These are phyloP conservation scores for Fraxinus sp. DNA, from an alignment of 305 asterid genomes.

Conservation along the genomic window DNA sequence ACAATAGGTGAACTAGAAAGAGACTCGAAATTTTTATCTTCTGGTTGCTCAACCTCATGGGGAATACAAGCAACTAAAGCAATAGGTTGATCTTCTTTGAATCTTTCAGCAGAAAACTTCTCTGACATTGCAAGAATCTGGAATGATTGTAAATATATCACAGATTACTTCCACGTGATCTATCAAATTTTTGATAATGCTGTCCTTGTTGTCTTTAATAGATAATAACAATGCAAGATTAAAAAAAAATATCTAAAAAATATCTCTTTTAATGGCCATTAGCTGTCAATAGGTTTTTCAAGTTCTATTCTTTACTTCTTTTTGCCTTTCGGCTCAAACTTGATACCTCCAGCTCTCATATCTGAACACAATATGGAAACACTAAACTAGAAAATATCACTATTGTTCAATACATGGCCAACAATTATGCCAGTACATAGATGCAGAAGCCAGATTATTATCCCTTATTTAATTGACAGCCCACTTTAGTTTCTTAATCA, in stretches of 20 bases:
- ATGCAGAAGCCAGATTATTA: background rate
- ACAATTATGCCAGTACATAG: background rate
- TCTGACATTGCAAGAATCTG: slow-evolving; percentile 44
- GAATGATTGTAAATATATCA: background rate
- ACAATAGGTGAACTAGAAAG: slow-evolving; percentile 37
- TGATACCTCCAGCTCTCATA: background rate
- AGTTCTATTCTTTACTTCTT: background rate
- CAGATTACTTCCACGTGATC: background rate
- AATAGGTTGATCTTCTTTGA: slow-evolving; percentile 22
- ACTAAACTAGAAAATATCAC: background rate
- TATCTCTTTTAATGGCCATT: background rate
- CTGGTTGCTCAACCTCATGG: slow-evolving; percentile 9
- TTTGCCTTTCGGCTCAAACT: background rate
- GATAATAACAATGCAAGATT: background rate
- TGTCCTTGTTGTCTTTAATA: background rate
- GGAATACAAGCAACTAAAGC: slow-evolving; percentile 9
- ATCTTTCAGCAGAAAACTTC: slow-evolving; percentile 21
- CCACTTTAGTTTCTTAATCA: background rate
- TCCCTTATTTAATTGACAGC: background rate
- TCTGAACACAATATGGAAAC: background rate
- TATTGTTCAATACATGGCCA: background rate
- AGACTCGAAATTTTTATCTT: slow-evolving; percentile 28
- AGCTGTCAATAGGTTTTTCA: background rate
- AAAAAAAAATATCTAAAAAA: too few species aligned
- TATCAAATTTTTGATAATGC: background rate